A percentile compares a stretch with the other conserved stretches of the same genome.
Conservation (phyloP, 768 basidiomycete genomes). For the Lactarius trivialis region DNA sequence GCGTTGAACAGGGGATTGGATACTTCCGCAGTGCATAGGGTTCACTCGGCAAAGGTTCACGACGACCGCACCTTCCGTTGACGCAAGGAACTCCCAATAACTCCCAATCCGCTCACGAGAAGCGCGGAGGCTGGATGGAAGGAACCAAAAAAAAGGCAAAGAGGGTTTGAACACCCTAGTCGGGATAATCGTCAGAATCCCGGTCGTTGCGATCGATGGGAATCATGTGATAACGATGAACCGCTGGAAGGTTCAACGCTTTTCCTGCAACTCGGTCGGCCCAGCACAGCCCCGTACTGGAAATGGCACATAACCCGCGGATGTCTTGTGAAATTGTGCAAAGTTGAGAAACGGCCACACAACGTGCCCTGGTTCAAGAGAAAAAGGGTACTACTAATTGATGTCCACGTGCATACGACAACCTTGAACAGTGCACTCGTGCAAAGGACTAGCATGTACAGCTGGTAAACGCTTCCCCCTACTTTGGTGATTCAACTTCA, state of each 20-base stretch:
- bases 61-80: neutral
- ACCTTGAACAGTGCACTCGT: too few relatives aligned
- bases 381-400: too few relatives aligned
- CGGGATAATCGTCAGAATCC: too few relatives aligned
- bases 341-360: neutral
- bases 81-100: neutral
- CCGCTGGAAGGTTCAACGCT: neutral
- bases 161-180: neutral
- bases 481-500: neutral
- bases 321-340: neutral
- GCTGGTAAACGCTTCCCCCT: neutral
- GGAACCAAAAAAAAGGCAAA: neutral
- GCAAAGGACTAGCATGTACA: too few relatives aligned
- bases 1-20: neutral
- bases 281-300: too few relatives aligned
- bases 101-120: neutral
- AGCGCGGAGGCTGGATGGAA: neutral
- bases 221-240: neutral
- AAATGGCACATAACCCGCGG: too few relatives aligned
- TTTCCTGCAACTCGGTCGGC: neutral
- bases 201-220: neutral
- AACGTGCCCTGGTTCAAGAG: too few relatives aligned
- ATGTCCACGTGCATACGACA: too few relatives aligned
- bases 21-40: neutral
- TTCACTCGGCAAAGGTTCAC: neutral